Evolutionary conservation across 352 stramenopile genomes (phyloP), one percentile per base, ranked within the genome.

Genomic region (Phytophthora multivora): DNA sequence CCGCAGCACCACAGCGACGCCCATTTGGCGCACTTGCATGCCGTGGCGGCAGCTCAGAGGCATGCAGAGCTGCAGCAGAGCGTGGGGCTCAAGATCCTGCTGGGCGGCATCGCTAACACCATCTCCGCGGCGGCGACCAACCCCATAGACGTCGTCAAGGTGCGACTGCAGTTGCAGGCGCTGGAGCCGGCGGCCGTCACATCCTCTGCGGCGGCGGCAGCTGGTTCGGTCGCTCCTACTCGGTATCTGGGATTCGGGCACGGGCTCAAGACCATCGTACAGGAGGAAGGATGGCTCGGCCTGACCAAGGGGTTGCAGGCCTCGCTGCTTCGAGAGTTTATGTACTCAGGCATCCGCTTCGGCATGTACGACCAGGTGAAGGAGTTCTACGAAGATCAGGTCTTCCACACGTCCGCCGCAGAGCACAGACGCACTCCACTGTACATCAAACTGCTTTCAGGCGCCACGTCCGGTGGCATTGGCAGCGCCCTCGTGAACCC

Each of bases 321-420:
- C 30, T 87, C 83, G 28, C 56, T 91, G 23, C 58, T 88, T 12
- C 73, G 86, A 31, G 83, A 92, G 45, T 83, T 76, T n/a, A 80
- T 80, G 35, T 95, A 95, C 74, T 88, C 78, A 43, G 83, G 76
- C 38, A 73, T 95, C 47, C 79, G 86, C 59, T 89, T 95, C 49
- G 86, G 86, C 4, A 64, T 90, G 25, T 95, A 93, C 60, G 84
- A 92, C 50, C 65, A 83, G 21, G 69, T 90, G 42, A 95, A 95
- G 66, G 75, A 88, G 41, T 70, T 82, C 33, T 81, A 91, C 48
- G 83, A 88, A 36, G 76, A 80, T 40, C 55, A 79, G 16, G 39
- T 85, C 35, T 80, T 84, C 40, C 69, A 71, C 38, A 77, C 71
- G 47, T 69, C 75, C 10, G 54, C 66, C 0, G 65, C 73, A 13